Percentiles rank a stretch among this genome's conserved stretches.
Conservation (phyloP, 1,284 basidiomycete genomes). For the Porphyrellus sp. region DNA sequence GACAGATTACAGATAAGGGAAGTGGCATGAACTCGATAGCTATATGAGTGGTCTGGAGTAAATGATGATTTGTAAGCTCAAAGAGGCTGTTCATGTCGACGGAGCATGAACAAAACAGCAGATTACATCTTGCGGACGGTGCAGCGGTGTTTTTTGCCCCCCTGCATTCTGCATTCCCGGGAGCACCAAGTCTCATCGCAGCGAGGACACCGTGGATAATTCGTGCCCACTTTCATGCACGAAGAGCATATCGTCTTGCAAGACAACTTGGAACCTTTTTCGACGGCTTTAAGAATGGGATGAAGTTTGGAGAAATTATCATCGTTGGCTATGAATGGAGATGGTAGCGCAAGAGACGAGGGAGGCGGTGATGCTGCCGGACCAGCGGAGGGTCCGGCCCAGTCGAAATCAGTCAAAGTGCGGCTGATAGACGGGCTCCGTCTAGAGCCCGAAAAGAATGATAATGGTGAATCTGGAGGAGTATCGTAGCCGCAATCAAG, state of each 20-base stretch:
- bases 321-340: slow-evolving; percentile 28
- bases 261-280: slow-evolving; percentile 54
- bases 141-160: slow-evolving; percentile 50
- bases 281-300: slow-evolving; percentile 52
- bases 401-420: slow-evolving; percentile 28
- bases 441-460: slow-evolving; percentile 18
- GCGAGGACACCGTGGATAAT: slow-evolving; percentile 63
- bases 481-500: slow-evolving; percentile 26
- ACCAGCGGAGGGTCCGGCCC: neutral
- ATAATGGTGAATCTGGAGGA: slow-evolving; percentile 34
- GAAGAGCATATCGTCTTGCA: slow-evolving; percentile 47
- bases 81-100: neutral
- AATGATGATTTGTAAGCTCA: neutral
- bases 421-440: slow-evolving; percentile 39
- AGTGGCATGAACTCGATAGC: neutral
- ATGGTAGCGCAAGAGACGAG: slow-evolving; percentile 5
- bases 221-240: slow-evolving; percentile 54
- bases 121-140: slow-evolving; percentile 14
- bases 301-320: slow-evolving; percentile 34
- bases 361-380: slow-evolving; percentile 23
- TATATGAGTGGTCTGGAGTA: neutral
- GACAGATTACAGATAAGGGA: neutral
- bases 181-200: slow-evolving; percentile 70
- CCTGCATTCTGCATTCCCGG: slow-evolving; percentile 56
- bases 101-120: neutral